Base-by-base conservation (phyloP, 2,329 filamentous ascomycete genomes). In the Trichoderma citrinoviride region DNA sequence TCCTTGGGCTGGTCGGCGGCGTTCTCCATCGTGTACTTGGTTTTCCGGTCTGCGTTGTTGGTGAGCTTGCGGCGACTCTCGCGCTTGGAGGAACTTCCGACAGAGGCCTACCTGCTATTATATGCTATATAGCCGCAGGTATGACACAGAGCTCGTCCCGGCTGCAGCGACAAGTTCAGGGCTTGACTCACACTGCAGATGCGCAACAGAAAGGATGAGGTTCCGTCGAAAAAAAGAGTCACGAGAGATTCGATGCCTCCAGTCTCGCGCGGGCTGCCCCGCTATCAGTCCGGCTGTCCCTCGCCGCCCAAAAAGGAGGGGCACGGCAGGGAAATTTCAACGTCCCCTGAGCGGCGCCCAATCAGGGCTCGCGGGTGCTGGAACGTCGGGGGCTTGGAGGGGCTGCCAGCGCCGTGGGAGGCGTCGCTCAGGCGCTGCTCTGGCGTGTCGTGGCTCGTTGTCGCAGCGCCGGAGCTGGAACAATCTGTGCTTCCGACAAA, bases 1-100 rank as follows among this genome's bases (percentile, higher is more conserved):
- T 77, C 73, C 80, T 88, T 88, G 70, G 85, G 87, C 66, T 70
- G 75, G 66, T 77, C 73, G 68, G 71, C 71, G 65, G 69, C 68
- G 68, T 72, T 70, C 66, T 73, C 75, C 71, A 76, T 77, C 68
- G 65, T 69, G 69, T 63, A 65, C 15, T 23, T 44, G 37, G 21
- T 33, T 43, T 54, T 50, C 53, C 29, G 50, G 17, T 64, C 17
- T 46, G 29, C 17, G 29, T 4, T 29, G 58, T 54, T 8, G 53
- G 25, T 7, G 8, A 12, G 15, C n/a, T 43, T 44, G 7, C 7
- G 21, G 10, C 21, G 21, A 17, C 43, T 8, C 6, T 43, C 3
- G 37, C 29, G 40, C 23, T 1, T 44, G 10, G 7, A 5, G 25
- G 3, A 43, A 43, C 6, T 43, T 4, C 2, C 17, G 25, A 17